Evolutionary conservation across 306 rosid species (phyloP).

Genomic region (Vigna reflexopilosa): DNA sequence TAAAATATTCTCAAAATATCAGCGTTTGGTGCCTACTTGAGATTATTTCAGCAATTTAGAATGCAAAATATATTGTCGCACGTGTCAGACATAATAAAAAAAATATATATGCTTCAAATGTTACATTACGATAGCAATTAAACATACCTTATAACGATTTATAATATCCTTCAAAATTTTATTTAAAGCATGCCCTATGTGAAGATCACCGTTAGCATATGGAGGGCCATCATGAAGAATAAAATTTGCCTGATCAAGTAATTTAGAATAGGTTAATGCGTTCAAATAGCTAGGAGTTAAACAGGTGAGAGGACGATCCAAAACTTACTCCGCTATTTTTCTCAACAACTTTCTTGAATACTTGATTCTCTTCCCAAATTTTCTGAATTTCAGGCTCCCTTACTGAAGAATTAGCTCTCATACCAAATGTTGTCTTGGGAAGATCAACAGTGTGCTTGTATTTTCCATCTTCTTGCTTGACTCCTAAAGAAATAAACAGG

Average conservation of each 20-base stretch:
- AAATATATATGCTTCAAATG: slow-evolving; percentile 13
- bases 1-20: slow-evolving; percentile 26
- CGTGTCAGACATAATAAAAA: slow-evolving; percentile 20
- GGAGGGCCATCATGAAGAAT: slow-evolving; percentile 99
- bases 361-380: slow-evolving; percentile 91
- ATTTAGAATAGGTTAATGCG: slow-evolving; percentile 45
- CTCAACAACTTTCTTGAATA: slow-evolving; percentile 70
- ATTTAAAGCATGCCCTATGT: slow-evolving; percentile 95
- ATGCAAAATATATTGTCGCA: slow-evolving; percentile 22
- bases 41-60: slow-evolving; percentile 28
- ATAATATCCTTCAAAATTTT: slow-evolving; percentile 96
- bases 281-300: slow-evolving; percentile 18
- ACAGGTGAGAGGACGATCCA: slow-evolving; percentile 27
- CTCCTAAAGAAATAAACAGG: slow-evolving; percentile 57
- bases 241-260: slow-evolving; percentile 68
- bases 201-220: slow-evolving; percentile 98
- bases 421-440: slow-evolving; percentile 90
- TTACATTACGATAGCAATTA: slow-evolving; percentile 23
- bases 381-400: slow-evolving; percentile 98
- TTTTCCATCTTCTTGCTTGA: slow-evolving; percentile 83
- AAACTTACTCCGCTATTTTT: slow-evolving; percentile 84
- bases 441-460: slow-evolving; percentile 98
- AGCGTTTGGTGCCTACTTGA: slow-evolving; percentile 14
- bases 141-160: slow-evolving; percentile 88
- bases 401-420: slow-evolving; percentile 83